Evolutionary conservation across 345 rosid species (phyloP).

Genomic region (Lepidium didymum): DNA sequence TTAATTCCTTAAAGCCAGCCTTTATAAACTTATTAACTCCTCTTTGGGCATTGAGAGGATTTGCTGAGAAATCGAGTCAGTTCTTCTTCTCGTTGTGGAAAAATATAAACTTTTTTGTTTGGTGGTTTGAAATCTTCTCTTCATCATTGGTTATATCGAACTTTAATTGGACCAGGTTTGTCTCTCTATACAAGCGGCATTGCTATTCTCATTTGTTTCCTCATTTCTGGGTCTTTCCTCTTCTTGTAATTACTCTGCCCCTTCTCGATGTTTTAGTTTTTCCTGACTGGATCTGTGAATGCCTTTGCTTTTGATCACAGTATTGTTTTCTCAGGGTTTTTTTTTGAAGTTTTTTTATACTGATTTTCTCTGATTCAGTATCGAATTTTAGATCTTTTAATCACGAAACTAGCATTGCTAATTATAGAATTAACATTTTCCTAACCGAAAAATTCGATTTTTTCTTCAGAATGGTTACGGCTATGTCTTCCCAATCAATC

Average conservation of each 20-base stretch:
- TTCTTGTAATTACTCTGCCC: background rate
- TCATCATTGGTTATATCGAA: background rate
- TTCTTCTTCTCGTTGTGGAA: background rate
- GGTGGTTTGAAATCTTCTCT: background rate
- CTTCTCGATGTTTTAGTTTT: background rate
- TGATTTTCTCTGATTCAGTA: background rate
- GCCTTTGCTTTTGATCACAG: background rate
- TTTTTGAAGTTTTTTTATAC: background rate
- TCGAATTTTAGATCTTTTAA: background rate
- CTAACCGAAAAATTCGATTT: background rate
- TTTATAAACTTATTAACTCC: background rate
- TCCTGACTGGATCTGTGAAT: background rate
- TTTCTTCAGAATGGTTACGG: constrained; percentile 58
- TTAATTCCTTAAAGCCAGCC: background rate
- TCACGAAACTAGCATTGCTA: background rate
- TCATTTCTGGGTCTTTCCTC: background rate
- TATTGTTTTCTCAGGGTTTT: background rate
- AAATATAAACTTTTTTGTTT: background rate
- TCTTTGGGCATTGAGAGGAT: background rate
- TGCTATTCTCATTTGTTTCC: background rate
- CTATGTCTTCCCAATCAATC: constrained; percentile 45
- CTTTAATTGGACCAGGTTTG: constrained; percentile 8
- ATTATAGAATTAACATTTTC: background rate
- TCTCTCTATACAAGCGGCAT: background rate
- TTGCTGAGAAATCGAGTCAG: background rate